Percentiles rank a stretch among this genome's conserved stretches.
Evolutionary conservation across 257 asterid species (phyloP).

Genomic region (Thymus quinquecostatus): DNA sequence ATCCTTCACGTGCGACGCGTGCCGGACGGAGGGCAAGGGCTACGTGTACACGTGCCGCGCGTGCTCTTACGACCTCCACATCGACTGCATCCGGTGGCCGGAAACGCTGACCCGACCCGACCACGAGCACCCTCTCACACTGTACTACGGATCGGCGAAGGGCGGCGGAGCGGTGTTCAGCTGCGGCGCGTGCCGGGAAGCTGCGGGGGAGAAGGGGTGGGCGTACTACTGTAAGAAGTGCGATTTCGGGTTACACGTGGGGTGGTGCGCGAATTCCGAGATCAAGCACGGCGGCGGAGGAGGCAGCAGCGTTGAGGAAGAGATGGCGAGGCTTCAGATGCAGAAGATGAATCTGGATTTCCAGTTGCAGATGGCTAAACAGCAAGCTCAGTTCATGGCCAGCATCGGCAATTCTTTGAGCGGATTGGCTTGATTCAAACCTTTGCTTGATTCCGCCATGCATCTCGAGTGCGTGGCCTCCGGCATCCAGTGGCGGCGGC

Average conservation of each 20-base stretch:
- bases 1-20: slow-evolving; percentile 65
- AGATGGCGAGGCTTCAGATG: slow-evolving; percentile 17
- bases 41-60: slow-evolving; percentile 55
- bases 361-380: slow-evolving; percentile 6
- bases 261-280: slow-evolving; percentile 60
- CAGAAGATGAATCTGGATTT: slow-evolving; percentile 9
- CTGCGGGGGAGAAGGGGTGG: slow-evolving; percentile 63
- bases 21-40: slow-evolving; percentile 55
- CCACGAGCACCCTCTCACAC: slow-evolving; percentile 51
- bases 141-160: slow-evolving; percentile 26
- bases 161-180: slow-evolving; percentile 37
- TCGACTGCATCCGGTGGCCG: slow-evolving; percentile 47
- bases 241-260: slow-evolving; percentile 69
- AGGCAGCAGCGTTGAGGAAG: slow-evolving; percentile 25
- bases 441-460: slow-evolving; percentile 11
- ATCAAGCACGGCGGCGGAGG: slow-evolving; percentile 23
- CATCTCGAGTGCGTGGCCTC: slow-evolving; percentile 64
- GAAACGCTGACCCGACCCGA: slow-evolving; percentile 49
- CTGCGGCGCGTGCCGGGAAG: slow-evolving; percentile 68
- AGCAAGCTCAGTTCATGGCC: not conserved
- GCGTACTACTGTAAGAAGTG: slow-evolving; percentile 63
- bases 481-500: not conserved
- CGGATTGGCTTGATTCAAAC: too few species aligned
- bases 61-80: slow-evolving; percentile 61
- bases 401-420: not conserved